Base-by-base conservation (phyloP, 495 filamentous ascomycete species). In the Terfezia boudieri region DNA sequence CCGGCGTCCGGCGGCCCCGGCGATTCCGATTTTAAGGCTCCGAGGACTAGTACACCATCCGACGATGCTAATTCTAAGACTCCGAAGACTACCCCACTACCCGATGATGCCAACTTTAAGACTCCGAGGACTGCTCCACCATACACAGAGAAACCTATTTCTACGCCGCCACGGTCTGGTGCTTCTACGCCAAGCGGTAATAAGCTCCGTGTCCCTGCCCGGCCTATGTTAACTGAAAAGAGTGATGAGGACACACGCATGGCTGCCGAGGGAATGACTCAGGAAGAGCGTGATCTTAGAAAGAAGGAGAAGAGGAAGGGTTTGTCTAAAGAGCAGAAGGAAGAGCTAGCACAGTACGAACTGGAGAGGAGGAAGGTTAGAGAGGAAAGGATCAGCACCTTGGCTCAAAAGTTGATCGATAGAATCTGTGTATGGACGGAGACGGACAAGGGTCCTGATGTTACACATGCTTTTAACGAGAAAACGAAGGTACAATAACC, bases 361-460 rank as follows among this genome's bases (percentile, higher is more conserved):
- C 73, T 75, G 53, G 90, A 98, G 69, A 81, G 92, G 8, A 76
- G 77, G 55, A 74, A 73, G 59, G 76, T 92, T 49, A 82, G 90
- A n/a, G 79, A 94, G 63, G 86, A 96, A 62, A 84, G 90, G 37
- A 83, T 96, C 38, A 78, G 83, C 50, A 87, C 79, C 0, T 73
- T 98, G 32, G 73, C 79, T 8, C 77, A 79, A 59, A 95, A 95
- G 66, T 74, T 99, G 8, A 68, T 94, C 36, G 84, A 94, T 64
- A 81, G 88, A 50, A 79, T 99, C 63, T 89, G 81, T 58, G 80
- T 96, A 9, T 95, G 88, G 88, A 95, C 90, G 10, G 90, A 99
- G 68, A 94, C 87, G 4, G 92, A 95, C 70, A 92, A 90, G 70
- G 78, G 80, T 35, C 48, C 66, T 1, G 86, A 92, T 64, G 84